phyloP scores from a whole-genome alignment of 345 rosid species.

The Arabidopsis suecica region DNA sequence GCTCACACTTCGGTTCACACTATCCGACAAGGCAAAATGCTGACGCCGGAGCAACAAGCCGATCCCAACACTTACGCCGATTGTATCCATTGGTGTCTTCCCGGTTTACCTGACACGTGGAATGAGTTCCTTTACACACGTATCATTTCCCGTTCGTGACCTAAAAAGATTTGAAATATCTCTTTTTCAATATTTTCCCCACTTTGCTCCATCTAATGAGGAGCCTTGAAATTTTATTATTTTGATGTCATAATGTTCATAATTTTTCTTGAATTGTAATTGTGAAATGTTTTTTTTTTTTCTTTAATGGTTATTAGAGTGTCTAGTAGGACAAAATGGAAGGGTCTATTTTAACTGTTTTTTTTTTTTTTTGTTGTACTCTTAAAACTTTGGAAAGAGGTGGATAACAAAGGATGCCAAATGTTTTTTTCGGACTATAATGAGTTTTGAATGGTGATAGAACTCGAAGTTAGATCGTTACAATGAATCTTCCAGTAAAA shows the following conservation, averaged over 20 bases:
- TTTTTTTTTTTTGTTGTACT: not conserved
- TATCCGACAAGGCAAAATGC: slow-evolving; percentile 79
- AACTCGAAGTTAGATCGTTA: slow-evolving; percentile 3
- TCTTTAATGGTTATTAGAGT: slow-evolving; percentile 28
- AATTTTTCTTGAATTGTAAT: slow-evolving; percentile 42
- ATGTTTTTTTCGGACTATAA: slow-evolving; percentile 12
- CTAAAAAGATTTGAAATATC: not conserved
- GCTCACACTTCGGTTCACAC: slow-evolving; percentile 89
- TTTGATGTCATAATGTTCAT: slow-evolving; percentile 44
- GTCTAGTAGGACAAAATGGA: slow-evolving; percentile 33
- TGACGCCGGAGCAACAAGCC: slow-evolving; percentile 75
- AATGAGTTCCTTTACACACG: slow-evolving; percentile 83
- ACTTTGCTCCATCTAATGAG: not conserved
- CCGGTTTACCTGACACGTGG: slow-evolving; percentile 94
- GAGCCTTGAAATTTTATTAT: slow-evolving; percentile 26
- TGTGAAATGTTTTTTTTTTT: slow-evolving; percentile 13
- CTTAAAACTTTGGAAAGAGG: slow-evolving; percentile 33
- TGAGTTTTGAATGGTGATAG: not conserved
- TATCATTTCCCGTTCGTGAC: slow-evolving; percentile 71
- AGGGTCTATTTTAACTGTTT: slow-evolving; percentile 24
- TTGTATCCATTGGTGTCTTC: slow-evolving; percentile 98
- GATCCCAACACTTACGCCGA: slow-evolving; percentile 86
- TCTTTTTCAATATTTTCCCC: not conserved
- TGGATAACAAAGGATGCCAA: slow-evolving; percentile 47
- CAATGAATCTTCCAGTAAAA: slow-evolving; percentile 11